Evolutionary conservation across 23 red algal genomes (phyloP).

Genomic region (Gracilaria caudata): DNA sequence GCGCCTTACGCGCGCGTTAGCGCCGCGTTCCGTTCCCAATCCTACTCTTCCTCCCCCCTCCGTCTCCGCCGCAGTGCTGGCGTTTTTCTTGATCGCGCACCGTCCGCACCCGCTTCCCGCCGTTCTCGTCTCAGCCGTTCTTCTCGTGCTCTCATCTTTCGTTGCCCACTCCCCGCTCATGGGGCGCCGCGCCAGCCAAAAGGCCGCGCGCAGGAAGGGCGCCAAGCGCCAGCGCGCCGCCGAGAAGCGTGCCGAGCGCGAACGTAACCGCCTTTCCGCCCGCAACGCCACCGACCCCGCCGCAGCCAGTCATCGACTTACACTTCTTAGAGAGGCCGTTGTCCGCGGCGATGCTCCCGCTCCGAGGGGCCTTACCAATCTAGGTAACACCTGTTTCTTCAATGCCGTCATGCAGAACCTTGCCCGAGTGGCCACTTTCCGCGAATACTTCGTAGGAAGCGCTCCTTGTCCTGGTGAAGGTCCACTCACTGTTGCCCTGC

Average conservation of each 20-base stretch:
- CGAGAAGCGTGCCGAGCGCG: constrained; percentile 38
- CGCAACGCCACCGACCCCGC: constrained; percentile 19
- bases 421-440: constrained; percentile 55
- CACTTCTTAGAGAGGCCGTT: constrained; percentile 35
- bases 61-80: constrained; percentile 9
- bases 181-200: constrained; percentile 28
- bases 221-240: constrained; percentile 47
- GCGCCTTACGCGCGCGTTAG: not conserved
- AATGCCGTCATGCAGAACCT: constrained; percentile 91
- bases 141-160: constrained; percentile 7
- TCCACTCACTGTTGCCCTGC: constrained; percentile 64
- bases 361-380: constrained; percentile 83
- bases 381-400: constrained; percentile 98
- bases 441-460: constrained; percentile 54
- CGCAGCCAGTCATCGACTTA: constrained; percentile 19
- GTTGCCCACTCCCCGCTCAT: constrained; percentile 13
- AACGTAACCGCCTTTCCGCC: constrained; percentile 26
- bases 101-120: constrained; percentile 3
- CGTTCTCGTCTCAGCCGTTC: constrained; percentile 25
- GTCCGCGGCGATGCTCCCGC: constrained; percentile 36
- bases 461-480: constrained; percentile 53
- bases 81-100: constrained; percentile 21
- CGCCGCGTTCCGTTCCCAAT: not conserved
- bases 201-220: constrained; percentile 35
- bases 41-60: not conserved